Evolutionary conservation across 2,329 filamentous ascomycete species (phyloP), one percentile per base, ranked within the genome.

Genomic region (Achaetomium macrosporum): DNA sequence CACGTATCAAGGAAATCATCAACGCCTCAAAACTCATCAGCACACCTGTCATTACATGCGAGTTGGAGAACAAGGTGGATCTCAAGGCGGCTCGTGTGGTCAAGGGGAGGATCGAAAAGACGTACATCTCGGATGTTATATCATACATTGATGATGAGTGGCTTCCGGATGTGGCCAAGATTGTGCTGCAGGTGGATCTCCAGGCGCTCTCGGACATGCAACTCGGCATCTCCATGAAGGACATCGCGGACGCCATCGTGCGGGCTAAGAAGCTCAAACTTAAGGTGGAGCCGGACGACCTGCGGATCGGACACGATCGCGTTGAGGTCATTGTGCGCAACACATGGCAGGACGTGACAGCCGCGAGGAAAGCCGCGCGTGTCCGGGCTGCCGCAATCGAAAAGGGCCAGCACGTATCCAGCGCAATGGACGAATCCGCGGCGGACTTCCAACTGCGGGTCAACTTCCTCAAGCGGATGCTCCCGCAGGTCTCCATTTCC

Each of bases 1-100:
- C 93, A 1, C 92, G 93, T 84, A 99, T 99, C 76, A 99, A 99
- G 73, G 93, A 99, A 77, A 99, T 99, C 61, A 99, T 99, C 83
- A 99, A 99, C 72, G 93, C 93, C 6, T 96, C 90, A 9, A 95
- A 90, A 68, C 76, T 77, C 46, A 99, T 99, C 70, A 95, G 88
- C 68, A 99, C 93, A 0, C 93, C 93, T 0, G 87, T 99, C 66
- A 95, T 99, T 61, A 84, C 82, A 6, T 97, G 93, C 64, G 85
- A 88, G 5, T 76, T 97, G 5, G 79, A 89, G 58, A 93, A 90
- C 65, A 82, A 84, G 55, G 74, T 79, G 51, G 81, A 86, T 59
- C 83, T 93, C 50, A 81, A 85, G 59, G 89, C 87, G 2, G 93
- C 92, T n/a, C 84, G 86, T 31, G 84, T 96, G 39, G 92, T 96